Percentiles rank a stretch among this genome's conserved stretches.
phyloP scores from a whole-genome alignment of 2,329 filamentous ascomycete genomes.

The Tolypocladium tundrense region DNA sequence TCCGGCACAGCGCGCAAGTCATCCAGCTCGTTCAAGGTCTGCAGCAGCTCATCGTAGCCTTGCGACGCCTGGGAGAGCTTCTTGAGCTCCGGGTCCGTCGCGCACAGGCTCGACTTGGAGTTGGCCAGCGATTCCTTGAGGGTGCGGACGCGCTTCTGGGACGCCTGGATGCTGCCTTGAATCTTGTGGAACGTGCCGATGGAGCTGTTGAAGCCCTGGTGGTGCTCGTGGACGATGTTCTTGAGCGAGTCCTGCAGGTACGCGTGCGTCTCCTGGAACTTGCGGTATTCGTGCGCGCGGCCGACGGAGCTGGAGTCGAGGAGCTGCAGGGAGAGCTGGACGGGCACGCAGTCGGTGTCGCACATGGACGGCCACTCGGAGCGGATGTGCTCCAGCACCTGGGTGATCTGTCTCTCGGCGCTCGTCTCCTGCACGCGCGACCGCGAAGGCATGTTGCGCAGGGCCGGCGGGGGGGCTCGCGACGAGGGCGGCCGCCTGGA shows the following conservation, averaged over 20 bases:
- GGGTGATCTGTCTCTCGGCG: conserved; percentile 45
- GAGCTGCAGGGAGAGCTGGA: conserved; percentile 88
- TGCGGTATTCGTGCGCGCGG: conserved; percentile 74
- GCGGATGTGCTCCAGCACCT: conserved; percentile 74
- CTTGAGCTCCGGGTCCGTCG: conserved; percentile 82
- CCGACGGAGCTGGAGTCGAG: conserved; percentile 92
- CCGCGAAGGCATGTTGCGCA: conserved; percentile 24
- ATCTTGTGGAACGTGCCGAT: conserved; percentile 99
- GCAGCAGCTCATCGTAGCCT: conserved; percentile 81
- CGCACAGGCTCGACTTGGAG: conserved; percentile 72
- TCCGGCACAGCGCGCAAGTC: conserved; percentile 83
- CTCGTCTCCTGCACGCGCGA: conserved; percentile 31
- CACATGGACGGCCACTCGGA: conserved; percentile 89
- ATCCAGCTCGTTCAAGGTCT: conserved; percentile 74
- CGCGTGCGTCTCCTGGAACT: conserved; percentile 74
- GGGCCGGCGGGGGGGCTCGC: conserved; percentile 17
- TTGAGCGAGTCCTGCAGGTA: conserved; percentile 91
- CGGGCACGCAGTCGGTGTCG: conserved; percentile 76
- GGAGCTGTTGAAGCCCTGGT: conserved; percentile 97
- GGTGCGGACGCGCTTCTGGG: conserved; percentile 72
- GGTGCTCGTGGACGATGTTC: conserved; percentile 93
- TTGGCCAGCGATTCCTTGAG: conserved; percentile 75
- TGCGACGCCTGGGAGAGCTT: conserved; percentile 81
- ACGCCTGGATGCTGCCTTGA: conserved; percentile 81
- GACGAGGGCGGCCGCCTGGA: conserved; percentile 22